Conservation (phyloP, 2,329 filamentous ascomycete species). For the Colletotrichum tanaceti region DNA sequence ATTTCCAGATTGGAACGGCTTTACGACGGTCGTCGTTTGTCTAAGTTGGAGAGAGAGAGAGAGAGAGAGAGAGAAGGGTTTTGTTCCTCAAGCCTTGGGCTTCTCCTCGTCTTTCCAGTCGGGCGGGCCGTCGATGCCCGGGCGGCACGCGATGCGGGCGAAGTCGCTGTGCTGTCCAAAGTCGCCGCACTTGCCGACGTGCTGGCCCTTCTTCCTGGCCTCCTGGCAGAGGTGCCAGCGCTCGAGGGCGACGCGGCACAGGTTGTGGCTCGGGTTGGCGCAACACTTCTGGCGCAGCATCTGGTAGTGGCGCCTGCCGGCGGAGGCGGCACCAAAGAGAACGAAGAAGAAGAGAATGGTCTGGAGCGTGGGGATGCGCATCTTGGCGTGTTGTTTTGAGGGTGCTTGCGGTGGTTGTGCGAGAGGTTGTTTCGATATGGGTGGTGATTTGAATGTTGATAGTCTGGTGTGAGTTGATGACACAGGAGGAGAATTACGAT, state of each 20-base stretch:
- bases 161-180: background rate
- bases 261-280: background rate
- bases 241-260: constrained; percentile 7
- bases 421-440: background rate
- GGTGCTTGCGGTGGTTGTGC: background rate
- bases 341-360: background rate
- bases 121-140: constrained; percentile 9
- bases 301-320: background rate
- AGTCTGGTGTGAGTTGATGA: background rate
- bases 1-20: background rate
- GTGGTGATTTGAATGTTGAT: background rate
- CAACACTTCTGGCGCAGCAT: constrained; percentile 5
- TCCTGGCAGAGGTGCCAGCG: constrained; percentile 1
- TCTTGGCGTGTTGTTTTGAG: background rate
- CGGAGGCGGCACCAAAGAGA: background rate
- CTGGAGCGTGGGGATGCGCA: background rate
- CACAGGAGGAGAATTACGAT: no score
- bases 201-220: background rate
- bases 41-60: no score
- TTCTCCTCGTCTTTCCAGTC: constrained; percentile 19
- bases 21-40: background rate
- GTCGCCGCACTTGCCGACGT: background rate
- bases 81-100: background rate
- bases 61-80: no score
- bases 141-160: constrained; percentile 1